Conservation (phyloP, 2,329 filamentous ascomycete species). For the Epichloe hybrida region DNA sequence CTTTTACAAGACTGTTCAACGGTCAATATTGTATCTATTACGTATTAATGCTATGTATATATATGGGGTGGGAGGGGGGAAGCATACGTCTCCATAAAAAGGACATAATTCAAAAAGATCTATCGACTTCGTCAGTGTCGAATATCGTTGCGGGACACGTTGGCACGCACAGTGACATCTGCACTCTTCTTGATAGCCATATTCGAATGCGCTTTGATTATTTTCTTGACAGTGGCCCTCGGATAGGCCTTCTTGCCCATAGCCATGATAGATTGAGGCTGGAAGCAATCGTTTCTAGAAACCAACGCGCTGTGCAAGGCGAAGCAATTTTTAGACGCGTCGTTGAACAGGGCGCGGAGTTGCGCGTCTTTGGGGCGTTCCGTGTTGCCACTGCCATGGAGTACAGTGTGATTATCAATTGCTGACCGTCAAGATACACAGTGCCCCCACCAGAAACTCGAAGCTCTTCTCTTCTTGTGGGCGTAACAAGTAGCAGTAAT, state of each 20-base stretch:
- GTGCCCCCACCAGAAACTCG: background rate
- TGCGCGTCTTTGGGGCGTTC: no score
- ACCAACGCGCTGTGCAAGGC: background rate
- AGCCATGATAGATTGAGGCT: constrained; percentile 14
- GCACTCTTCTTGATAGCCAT: constrained; percentile 71
- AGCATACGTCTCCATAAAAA: constrained; percentile 58
- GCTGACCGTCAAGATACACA: background rate
- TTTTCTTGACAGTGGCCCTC: constrained; percentile 72
- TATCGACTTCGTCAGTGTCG: constrained; percentile 24
- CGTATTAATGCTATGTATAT: no score
- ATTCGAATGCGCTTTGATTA: constrained; percentile 77
- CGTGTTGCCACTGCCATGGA: background rate
- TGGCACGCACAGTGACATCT: constrained; percentile 56
- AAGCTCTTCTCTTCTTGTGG: background rate
- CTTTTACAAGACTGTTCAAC: constrained; percentile 54
- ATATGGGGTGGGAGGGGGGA: background rate
- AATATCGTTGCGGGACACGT: constrained; percentile 9
- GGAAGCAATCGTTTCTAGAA: background rate
- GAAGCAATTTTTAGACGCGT: background rate
- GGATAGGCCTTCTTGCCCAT: constrained; percentile 64
- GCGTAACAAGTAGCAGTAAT: background rate
- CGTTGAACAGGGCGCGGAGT: background rate
- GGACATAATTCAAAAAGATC: constrained; percentile 74
- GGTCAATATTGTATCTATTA: background rate
- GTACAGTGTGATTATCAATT: background rate